Conservation (phyloP, 1,139 yeast species). For the Scheffersomyces cryptocercus region DNA sequence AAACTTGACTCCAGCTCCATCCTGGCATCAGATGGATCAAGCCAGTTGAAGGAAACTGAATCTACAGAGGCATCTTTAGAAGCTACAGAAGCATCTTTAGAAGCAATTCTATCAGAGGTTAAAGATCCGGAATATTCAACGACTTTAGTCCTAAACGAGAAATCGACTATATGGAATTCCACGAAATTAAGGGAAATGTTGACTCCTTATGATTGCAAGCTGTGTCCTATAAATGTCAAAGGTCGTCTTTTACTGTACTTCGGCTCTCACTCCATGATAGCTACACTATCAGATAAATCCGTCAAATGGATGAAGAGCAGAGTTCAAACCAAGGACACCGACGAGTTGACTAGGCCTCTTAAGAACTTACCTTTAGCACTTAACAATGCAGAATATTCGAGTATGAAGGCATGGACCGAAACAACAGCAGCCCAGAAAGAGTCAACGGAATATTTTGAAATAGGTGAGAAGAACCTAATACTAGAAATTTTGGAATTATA, state of each 20-base stretch:
- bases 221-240: not conserved
- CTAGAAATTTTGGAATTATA: slow-evolving; percentile 10
- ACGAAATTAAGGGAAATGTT: not conserved
- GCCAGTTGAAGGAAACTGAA: not conserved
- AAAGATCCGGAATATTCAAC: not conserved
- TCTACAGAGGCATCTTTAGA: not conserved
- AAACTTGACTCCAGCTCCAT: slow-evolving; percentile 4
- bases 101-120: not conserved
- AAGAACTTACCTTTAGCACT: slow-evolving; percentile 7
- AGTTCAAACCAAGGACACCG: slow-evolving; percentile 1
- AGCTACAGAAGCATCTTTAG: not conserved
- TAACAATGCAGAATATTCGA: slow-evolving; percentile 5
- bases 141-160: not conserved
- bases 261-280: slow-evolving; percentile 10
- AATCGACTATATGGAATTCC: not conserved
- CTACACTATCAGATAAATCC: slow-evolving; percentile 8
- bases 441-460: slow-evolving; percentile 2
- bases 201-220: not conserved
- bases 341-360: slow-evolving; percentile 7
- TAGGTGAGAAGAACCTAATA: slow-evolving; percentile 4
- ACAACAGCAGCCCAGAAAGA: not conserved
- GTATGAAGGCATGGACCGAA: slow-evolving; percentile 5
- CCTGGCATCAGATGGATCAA: not conserved
- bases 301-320: slow-evolving; percentile 6
- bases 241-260: slow-evolving; percentile 4